These are phyloP conservation scores for Akanthomyces uredinophilus DNA, from an alignment of 2,329 filamentous ascomycete species.

Conservation along the genomic window DNA sequence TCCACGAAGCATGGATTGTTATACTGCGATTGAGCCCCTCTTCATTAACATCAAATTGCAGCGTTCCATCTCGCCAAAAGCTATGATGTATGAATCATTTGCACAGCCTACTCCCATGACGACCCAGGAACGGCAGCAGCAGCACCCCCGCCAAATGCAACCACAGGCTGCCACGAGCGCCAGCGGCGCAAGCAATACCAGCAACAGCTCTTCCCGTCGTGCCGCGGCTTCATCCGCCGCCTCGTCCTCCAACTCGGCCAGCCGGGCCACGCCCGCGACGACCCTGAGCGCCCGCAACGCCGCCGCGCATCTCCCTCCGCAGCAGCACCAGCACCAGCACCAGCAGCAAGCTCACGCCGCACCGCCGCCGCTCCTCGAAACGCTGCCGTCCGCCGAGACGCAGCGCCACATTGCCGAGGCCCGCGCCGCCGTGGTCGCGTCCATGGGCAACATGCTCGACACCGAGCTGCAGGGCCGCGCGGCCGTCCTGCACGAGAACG, in stretches of 20 bases:
- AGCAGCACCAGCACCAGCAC: neutral
- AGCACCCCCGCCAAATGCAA: neutral
- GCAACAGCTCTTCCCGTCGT: slow-evolving; percentile 3
- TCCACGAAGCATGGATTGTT: neutral
- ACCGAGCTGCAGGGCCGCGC: slow-evolving; percentile 63
- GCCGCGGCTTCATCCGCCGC: neutral
- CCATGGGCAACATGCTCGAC: slow-evolving; percentile 66
- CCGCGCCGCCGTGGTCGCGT: slow-evolving; percentile 54
- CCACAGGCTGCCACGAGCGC: neutral
- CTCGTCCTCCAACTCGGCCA: neutral
- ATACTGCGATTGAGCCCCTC: neutral
- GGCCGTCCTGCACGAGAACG: slow-evolving; percentile 63
- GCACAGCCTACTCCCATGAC: neutral
- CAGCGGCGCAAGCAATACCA: slow-evolving; percentile 10
- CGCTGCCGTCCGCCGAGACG: slow-evolving; percentile 37
- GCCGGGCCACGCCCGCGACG: slow-evolving; percentile 1
- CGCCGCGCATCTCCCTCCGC: neutral
- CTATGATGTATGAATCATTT: slow-evolving; percentile 5
- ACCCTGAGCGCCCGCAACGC: neutral
- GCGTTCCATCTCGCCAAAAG: neutral
- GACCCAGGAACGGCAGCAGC: neutral
- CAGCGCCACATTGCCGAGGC: slow-evolving; percentile 50
- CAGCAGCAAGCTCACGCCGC: slow-evolving; percentile 5
- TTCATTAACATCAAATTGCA: neutral
- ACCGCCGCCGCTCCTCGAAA: slow-evolving; percentile 27